Base-by-base conservation (phyloP, 2,329 filamentous ascomycete genomes). In the Diaporthe destruens region DNA sequence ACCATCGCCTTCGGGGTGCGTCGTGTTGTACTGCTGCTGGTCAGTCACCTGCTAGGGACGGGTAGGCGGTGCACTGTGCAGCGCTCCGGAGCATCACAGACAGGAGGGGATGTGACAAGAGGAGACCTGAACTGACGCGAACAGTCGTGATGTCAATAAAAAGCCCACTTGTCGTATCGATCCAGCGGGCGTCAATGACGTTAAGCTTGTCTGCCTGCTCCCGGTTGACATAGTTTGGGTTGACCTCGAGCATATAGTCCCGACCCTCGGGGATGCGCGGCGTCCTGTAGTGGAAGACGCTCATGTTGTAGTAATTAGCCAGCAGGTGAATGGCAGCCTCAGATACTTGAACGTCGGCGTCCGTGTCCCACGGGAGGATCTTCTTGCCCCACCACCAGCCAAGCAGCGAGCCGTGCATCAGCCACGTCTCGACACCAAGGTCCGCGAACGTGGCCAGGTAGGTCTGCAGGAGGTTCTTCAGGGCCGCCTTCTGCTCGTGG, bases 331-430 rank as follows among this genome's bases (percentile, higher is more conserved):
- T 87, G 56, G 92, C 94, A 32, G 87, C 82, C 73, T 89, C 89
- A 8, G 89, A 89, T 34, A 95, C 88, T 80, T 95, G 93, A 2
- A 93, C 92, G 80, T 95, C 92, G 57, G 94, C 86, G 79, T 95
- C 92, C 81, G 90, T 90, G 79, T 95, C 93, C 93, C 93, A 94
- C 0, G 93, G 92, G 80, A 95, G 87, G 75, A 93, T 87, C 79
- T 83, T 84, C 61, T 85, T 85, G 77, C 94, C 94, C 93, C 93
- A 96, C 93, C 93, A 96, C 94, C 94, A 96, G 8, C 93, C 94
- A 42, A 96, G 84, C 39, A 96, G 84, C n/a, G 92, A 93, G n/a
- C 93, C 92, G 79, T 96, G 93, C 77, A 94, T 93, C 73, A 96
- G 88, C 94, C 94, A 96, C 7, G 93, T 95, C 80, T 95, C 91